Evolutionary conservation across 345 rosid species (phyloP).

Genomic region (Durio zibethinus): DNA sequence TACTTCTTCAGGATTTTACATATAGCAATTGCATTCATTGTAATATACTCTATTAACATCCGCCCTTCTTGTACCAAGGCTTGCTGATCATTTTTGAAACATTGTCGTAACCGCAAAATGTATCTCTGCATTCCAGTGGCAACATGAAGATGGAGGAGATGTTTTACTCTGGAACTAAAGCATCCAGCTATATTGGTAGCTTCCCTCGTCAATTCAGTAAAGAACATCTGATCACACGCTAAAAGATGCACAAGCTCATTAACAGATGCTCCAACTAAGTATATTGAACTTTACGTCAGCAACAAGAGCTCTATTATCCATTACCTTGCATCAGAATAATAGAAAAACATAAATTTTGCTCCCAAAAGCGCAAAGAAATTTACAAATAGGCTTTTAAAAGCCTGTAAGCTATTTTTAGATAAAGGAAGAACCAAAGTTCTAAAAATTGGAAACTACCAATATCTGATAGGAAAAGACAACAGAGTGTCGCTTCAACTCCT

Average conservation of each 20-base stretch:
- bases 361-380: too few relatives aligned
- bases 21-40: conserved; percentile 85
- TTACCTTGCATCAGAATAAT: background rate
- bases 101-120: conserved; percentile 46
- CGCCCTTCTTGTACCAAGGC: conserved; percentile 60
- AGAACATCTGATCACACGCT: conserved; percentile 87
- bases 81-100: conserved; percentile 58
- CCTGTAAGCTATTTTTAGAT: background rate
- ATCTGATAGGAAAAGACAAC: background rate
- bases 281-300: background rate
- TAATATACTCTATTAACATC: conserved; percentile 68
- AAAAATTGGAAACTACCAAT: background rate
- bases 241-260: conserved; percentile 19
- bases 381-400: background rate
- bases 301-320: background rate
- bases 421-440: background rate
- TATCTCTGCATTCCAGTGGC: conserved; percentile 69
- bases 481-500: background rate
- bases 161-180: conserved; percentile 70
- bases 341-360: background rate
- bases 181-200: conserved; percentile 75
- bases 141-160: conserved; percentile 75
- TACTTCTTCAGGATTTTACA: conserved; percentile 91
- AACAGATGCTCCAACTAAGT: background rate
- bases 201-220: conserved; percentile 77